phyloP scores from a whole-genome alignment of 352 stramenopile genomes.

The Peronospora belbahrii region DNA sequence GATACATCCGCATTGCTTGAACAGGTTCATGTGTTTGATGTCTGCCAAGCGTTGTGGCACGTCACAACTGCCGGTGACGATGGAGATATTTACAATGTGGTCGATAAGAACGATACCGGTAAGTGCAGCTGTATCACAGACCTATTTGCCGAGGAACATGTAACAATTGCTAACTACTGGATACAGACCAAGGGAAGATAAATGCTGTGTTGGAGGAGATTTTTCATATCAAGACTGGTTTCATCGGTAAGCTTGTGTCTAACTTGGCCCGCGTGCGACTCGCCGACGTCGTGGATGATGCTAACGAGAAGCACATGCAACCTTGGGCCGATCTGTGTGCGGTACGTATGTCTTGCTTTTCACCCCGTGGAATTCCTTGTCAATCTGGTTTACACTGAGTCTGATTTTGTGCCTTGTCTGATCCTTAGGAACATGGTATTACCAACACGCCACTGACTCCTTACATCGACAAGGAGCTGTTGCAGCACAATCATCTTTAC shows the following conservation, averaged over 20 bases:
- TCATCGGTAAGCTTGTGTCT: slow-evolving; percentile 80
- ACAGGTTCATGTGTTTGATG: slow-evolving; percentile 74
- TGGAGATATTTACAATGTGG: slow-evolving; percentile 75
- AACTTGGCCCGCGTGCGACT: slow-evolving; percentile 73
- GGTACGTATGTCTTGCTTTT: slow-evolving; percentile 24
- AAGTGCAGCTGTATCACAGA: slow-evolving; percentile 6
- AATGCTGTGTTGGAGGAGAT: slow-evolving; percentile 66
- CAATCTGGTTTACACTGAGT: neutral
- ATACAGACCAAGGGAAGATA: slow-evolving; percentile 68
- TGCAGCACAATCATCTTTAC: slow-evolving; percentile 82
- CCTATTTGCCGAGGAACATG: neutral
- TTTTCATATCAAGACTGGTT: slow-evolving; percentile 79
- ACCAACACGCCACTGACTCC: slow-evolving; percentile 78
- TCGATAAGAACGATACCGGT: slow-evolving; percentile 86
- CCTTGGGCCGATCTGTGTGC: slow-evolving; percentile 79
- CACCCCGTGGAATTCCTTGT: neutral
- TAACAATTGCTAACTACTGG: neutral
- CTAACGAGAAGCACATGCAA: slow-evolving; percentile 88
- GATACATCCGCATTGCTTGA: neutral
- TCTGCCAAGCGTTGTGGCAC: slow-evolving; percentile 74
- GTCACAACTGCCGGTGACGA: slow-evolving; percentile 41
- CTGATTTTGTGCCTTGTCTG: slow-evolving; percentile 10
- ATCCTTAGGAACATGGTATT: slow-evolving; percentile 54
- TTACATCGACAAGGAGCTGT: slow-evolving; percentile 85
- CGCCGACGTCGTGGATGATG: slow-evolving; percentile 76